Conservation (phyloP, 2,329 filamentous ascomycete species). For the Fusarium illudens region DNA sequence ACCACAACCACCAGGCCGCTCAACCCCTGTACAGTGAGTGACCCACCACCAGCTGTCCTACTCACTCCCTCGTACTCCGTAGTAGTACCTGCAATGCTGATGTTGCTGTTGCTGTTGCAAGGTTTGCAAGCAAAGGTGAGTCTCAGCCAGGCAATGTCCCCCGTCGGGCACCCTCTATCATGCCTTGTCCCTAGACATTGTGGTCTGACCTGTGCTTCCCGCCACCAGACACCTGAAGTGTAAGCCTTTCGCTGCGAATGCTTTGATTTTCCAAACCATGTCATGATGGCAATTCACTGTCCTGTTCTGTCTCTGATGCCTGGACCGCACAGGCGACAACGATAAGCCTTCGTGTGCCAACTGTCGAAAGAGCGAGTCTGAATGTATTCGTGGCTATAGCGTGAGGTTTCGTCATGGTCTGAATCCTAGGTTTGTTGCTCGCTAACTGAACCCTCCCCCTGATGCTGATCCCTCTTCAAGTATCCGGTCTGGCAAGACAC, state of each 20-base stretch:
- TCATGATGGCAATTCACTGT: background rate
- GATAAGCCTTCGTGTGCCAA: conserved; percentile 37
- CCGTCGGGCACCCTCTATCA: background rate
- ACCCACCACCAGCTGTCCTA: background rate
- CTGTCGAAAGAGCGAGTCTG: conserved; percentile 38
- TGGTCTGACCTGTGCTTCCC: conserved; percentile 11
- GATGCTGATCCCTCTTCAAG: conserved; percentile 21
- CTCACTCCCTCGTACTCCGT: background rate
- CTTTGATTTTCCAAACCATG: background rate
- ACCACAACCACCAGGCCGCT: conserved; percentile 24
- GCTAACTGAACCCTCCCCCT: background rate
- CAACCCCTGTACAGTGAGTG: conserved; percentile 35
- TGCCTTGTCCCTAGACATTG: background rate
- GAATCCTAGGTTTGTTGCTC: conserved; percentile 38
- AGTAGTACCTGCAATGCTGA: background rate
- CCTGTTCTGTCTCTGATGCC: conserved; percentile 9
- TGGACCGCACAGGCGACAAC: conserved; percentile 27
- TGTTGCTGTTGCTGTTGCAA: conserved; percentile 17
- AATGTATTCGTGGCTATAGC: conserved; percentile 42
- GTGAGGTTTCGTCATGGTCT: conserved; percentile 43
- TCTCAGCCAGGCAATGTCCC: conserved; percentile 13
- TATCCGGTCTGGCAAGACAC: conserved; percentile 27
- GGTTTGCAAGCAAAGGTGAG: conserved; percentile 39
- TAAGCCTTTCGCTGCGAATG: conserved; percentile 2
- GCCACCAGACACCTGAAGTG: conserved; percentile 37